These are phyloP conservation scores for Thalassiosira gravida DNA, from an alignment of 352 stramenopile species.

Conservation along the genomic window DNA sequence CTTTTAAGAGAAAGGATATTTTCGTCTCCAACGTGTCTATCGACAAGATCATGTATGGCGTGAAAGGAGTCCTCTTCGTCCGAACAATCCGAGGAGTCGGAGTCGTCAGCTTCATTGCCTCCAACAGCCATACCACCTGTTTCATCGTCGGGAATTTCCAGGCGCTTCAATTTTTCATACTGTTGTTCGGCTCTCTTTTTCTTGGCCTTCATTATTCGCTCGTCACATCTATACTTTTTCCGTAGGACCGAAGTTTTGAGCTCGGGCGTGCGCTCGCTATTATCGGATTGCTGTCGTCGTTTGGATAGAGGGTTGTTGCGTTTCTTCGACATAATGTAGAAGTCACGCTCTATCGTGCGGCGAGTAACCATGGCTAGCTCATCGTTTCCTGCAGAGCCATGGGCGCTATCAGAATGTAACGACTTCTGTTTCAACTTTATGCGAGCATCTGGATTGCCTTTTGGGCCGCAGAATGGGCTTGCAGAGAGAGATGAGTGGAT, in stretches of 20 bases:
- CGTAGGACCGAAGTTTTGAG: conserved; percentile 56
- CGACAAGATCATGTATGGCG: conserved; percentile 55
- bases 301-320: conserved; percentile 39
- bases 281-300: conserved; percentile 21
- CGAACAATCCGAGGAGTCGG: conserved; percentile 28
- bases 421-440: conserved; percentile 19
- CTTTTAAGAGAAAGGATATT: conserved; percentile 52
- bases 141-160: conserved; percentile 30
- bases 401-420: background rate
- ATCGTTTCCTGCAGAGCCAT: conserved; percentile 7
- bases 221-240: conserved; percentile 63
- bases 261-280: conserved; percentile 28
- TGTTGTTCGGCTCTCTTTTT: conserved; percentile 28
- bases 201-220: conserved; percentile 45
- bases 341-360: conserved; percentile 62
- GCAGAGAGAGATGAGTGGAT: conserved; percentile 40
- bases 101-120: conserved; percentile 8
- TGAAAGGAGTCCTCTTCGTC: conserved; percentile 41
- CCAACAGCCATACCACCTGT: conserved; percentile 1
- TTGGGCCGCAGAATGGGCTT: conserved; percentile 40
- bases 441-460: conserved; percentile 9
- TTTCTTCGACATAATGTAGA: conserved; percentile 67
- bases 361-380: conserved; percentile 48
- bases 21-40: conserved; percentile 48
- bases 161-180: conserved; percentile 44